Evolutionary conservation across 257 asterid species (phyloP), one percentile per base, ranked within the genome.

Genomic region (Solanum paucissectum): DNA sequence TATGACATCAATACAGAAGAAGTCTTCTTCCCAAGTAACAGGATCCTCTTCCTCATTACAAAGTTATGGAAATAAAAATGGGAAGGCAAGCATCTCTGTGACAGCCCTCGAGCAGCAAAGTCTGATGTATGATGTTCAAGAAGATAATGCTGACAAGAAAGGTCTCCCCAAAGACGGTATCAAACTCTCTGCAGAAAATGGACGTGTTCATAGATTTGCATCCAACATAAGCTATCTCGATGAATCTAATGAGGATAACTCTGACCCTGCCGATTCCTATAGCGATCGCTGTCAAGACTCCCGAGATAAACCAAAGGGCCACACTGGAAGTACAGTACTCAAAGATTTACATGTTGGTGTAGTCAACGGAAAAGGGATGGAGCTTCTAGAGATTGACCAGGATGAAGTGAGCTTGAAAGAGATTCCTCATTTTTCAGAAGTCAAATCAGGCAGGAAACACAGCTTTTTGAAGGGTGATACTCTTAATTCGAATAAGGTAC

Each of bases 1-100:
- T 92, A 90, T 92, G 98, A 88, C 96, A 11, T 90, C 91, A 68
- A 91, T 89, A 87, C 92, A 86, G 90, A 89, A 91, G 89, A 94
- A 89, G 89, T 83, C 93, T 42, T 76, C 37, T 25, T 23, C 89
- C 13, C 94, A 94, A 37, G 83, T 88, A 21, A 73, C 89, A 83
- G 91, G 81, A 84, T 90, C 95, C 58, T 90, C 96, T 88, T 94
- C 98, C 72, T 89, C 94, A 66, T 90, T 92, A 25, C 87, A 81
- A 44, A 90, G 92, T 82, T 90, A 89, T 86, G 91, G 89, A 12
- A 94, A 88, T 68, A 87, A 76, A 36, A 87, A 88, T 33, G 90
- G 89, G 55, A 91, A 90, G 86, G 77, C 95, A 62, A 90, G 84
- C 62, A 85, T 88, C 87, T 9, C 27, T 21, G 52, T 18, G 34